Evolutionary conservation across 192 early-diverging fungal species (phyloP).

Genomic region (Coemansia sp.): DNA sequence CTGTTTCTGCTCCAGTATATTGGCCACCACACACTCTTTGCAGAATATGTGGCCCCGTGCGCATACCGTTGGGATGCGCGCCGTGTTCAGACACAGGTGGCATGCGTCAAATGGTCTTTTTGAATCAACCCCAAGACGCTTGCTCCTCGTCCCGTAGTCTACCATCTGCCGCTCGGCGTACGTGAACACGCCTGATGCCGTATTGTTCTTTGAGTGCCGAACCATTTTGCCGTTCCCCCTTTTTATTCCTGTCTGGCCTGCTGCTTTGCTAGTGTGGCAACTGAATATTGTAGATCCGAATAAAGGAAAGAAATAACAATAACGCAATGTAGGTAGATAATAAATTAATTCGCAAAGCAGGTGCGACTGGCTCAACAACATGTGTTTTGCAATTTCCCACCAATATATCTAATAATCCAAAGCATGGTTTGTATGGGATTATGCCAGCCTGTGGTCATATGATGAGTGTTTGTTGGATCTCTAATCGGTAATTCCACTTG

Average conservation of each 20-base stretch:
- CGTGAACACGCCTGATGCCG: constrained; percentile 86
- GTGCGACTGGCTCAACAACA: no score
- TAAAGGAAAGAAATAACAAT: no score
- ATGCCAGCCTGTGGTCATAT: no score
- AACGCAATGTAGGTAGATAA: no score
- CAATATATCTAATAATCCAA: no score
- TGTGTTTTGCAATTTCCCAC: no score
- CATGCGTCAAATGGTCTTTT: constrained; percentile 85
- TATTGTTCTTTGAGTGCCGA: constrained; percentile 94
- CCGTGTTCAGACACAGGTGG: constrained; percentile 70
- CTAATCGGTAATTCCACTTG: no score
- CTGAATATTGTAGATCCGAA: no score
- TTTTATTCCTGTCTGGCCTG: neutral
- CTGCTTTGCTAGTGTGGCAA: neutral
- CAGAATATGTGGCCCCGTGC: constrained; percentile 78
- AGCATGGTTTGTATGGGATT: no score
- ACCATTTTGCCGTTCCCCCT: constrained; percentile 53
- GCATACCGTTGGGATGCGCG: constrained; percentile 31
- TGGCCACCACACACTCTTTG: constrained; percentile 84
- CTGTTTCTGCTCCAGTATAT: constrained; percentile 82
- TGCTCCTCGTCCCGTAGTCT: constrained; percentile 84
- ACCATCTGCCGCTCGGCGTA: constrained; percentile 83
- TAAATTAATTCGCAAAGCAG: no score
- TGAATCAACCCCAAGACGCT: constrained; percentile 80
- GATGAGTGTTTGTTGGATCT: no score